Evolutionary conservation across 805 yeast genomes (phyloP).

Genomic region (Dipodascopsis uninucleata): DNA sequence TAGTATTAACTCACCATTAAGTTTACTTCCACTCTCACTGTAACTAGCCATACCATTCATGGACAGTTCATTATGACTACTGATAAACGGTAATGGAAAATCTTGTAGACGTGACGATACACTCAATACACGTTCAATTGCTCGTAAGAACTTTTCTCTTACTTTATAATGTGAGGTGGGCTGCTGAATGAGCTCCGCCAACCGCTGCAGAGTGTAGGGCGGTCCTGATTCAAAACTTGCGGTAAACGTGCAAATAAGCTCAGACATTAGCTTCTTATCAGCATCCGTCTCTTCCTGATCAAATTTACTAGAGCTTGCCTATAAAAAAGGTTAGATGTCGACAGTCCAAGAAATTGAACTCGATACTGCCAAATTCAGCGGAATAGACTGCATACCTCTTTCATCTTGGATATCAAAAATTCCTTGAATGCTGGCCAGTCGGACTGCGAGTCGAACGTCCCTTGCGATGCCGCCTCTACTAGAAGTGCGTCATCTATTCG

Average conservation of each 20-base stretch:
- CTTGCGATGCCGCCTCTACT: no score
- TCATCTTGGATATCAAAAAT: background rate
- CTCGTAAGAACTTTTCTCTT: constrained; percentile 32
- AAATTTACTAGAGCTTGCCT: background rate
- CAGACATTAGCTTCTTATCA: background rate
- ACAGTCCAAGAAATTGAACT: background rate
- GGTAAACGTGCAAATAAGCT: background rate
- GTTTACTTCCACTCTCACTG: constrained; percentile 16
- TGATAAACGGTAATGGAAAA: constrained; percentile 21
- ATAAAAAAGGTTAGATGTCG: background rate
- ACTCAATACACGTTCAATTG: constrained; percentile 30
- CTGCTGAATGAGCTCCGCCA: constrained; percentile 36
- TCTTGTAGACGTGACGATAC: constrained; percentile 30
- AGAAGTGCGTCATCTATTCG: no score
- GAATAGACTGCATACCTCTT: background rate
- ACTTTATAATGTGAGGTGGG: constrained; percentile 32
- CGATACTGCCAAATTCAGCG: background rate
- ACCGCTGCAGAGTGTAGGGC: constrained; percentile 40
- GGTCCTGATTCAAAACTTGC: constrained; percentile 33
- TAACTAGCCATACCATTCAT: constrained; percentile 15
- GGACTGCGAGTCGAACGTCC: constrained; percentile 1
- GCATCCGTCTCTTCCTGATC: background rate
- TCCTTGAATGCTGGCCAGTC: constrained; percentile 2
- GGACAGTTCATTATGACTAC: constrained; percentile 26
- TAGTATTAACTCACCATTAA: constrained; percentile 20